Conservation (phyloP, 1,284 basidiomycete species). For the Tremellales sp. region DNA sequence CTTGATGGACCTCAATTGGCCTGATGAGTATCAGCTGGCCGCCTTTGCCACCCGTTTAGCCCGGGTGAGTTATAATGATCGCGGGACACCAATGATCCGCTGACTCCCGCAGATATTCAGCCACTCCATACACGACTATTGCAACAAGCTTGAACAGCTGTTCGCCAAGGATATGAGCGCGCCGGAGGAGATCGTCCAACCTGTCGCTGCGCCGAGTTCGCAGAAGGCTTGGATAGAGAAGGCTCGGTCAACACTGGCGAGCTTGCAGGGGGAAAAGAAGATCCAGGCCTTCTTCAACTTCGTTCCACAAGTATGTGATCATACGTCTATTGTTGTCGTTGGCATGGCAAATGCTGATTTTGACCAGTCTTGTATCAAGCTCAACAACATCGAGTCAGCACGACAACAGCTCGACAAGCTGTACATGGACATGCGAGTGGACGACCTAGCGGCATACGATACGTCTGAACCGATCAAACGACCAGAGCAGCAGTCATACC, state of each 20-base stretch:
- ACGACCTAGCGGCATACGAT: conserved; percentile 67
- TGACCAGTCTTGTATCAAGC: conserved; percentile 81
- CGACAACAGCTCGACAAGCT: conserved; percentile 86
- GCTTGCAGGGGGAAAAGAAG: conserved; percentile 76
- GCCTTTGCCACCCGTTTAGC: conserved; percentile 82
- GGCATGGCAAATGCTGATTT: conserved; percentile 1
- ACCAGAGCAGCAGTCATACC: conserved; percentile 61
- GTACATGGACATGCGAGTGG: conserved; percentile 86
- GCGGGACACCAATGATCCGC: neutral
- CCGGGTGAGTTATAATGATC: conserved; percentile 57
- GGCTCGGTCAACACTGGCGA: conserved; percentile 69
- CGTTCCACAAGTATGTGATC: conserved; percentile 57
- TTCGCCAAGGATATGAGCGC: conserved; percentile 82
- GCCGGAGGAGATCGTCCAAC: conserved; percentile 26
- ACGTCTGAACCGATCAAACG: conserved; percentile 59
- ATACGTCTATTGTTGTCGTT: neutral
- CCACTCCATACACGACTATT: conserved; percentile 89
- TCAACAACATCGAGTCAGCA: conserved; percentile 95
- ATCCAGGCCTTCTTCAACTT: conserved; percentile 69
- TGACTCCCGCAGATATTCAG: conserved; percentile 66
- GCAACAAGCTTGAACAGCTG: conserved; percentile 75
- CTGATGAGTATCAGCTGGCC: conserved; percentile 81
- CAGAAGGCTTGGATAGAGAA: conserved; percentile 90
- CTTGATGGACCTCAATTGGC: conserved; percentile 85
- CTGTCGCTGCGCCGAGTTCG: conserved; percentile 58